These are phyloP conservation scores for Ganoderma multipileum DNA, from an alignment of 1,284 basidiomycete species.

Conservation along the genomic window DNA sequence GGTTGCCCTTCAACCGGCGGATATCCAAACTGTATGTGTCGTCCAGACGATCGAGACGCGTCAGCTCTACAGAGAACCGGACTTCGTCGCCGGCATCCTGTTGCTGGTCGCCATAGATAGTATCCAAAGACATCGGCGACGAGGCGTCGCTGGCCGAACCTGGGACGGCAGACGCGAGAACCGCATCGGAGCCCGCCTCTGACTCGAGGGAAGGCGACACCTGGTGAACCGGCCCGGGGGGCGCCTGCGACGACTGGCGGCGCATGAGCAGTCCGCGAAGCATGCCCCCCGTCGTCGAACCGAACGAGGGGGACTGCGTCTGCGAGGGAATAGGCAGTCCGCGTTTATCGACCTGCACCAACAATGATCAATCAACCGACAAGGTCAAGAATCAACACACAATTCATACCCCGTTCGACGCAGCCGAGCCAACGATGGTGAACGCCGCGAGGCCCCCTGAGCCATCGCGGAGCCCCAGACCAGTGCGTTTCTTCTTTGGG, in stretches of 20 bases:
- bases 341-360: constrained; percentile 76
- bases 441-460: constrained; percentile 69
- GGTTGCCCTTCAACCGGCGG: constrained; percentile 88
- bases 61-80: constrained; percentile 91
- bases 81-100: constrained; percentile 93
- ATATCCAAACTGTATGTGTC: constrained; percentile 91
- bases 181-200: constrained; percentile 35
- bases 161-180: constrained; percentile 37
- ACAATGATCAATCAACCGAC: not conserved
- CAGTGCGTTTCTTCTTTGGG: constrained; percentile 69
- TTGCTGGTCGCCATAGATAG: constrained; percentile 78
- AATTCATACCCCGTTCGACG: constrained; percentile 76
- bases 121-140: constrained; percentile 47
- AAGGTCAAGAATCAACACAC: not conserved
- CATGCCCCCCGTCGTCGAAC: constrained; percentile 71
- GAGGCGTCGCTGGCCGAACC: constrained; percentile 32
- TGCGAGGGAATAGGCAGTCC: constrained; percentile 82
- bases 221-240: constrained; percentile 39
- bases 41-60: constrained; percentile 84
- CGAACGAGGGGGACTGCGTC: constrained; percentile 53
- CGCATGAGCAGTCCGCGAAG: constrained; percentile 87
- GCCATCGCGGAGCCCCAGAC: constrained; percentile 50
- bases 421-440: constrained; percentile 78
- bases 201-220: constrained; percentile 30
- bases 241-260: constrained; percentile 84